Conservation (phyloP, 176 grass and related monocot species). For the Aegilops longissima region DNA sequence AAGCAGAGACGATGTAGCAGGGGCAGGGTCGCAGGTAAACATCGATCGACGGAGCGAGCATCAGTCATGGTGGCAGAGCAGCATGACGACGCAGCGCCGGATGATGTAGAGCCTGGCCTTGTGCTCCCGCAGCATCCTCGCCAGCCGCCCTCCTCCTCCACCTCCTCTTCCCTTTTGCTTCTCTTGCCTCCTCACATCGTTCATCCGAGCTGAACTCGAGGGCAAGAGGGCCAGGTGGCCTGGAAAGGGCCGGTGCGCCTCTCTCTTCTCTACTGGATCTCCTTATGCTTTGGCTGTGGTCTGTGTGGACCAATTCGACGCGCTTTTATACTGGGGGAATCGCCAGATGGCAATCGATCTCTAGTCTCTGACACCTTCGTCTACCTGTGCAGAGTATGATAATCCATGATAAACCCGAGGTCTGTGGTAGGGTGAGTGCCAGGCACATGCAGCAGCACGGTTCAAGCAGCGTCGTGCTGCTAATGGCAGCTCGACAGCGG, state of each 20-base stretch:
- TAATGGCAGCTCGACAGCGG: not conserved
- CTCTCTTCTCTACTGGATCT: conserved; percentile 24
- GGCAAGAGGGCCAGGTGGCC: not conserved
- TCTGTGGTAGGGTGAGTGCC: not conserved
- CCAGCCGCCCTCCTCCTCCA: not conserved
- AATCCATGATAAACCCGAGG: not conserved
- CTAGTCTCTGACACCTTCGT: not conserved
- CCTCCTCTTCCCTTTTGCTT: conserved; percentile 31
- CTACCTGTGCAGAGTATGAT: not conserved
- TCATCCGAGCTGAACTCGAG: conserved; percentile 32
- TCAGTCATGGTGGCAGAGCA: conserved; percentile 68
- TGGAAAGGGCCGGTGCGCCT: not conserved
- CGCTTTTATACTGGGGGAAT: conserved; percentile 32
- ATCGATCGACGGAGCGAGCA: not conserved
- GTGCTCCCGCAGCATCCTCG: conserved; percentile 45
- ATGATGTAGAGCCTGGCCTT: conserved; percentile 55
- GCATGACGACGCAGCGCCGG: conserved; percentile 61
- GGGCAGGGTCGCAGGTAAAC: not conserved
- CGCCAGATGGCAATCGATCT: not conserved
- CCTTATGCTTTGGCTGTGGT: conserved; percentile 20
- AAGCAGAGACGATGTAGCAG: not conserved
- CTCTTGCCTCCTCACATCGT: conserved; percentile 39
- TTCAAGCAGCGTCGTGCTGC: not conserved
- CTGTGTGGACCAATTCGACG: not conserved
- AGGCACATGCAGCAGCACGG: not conserved